Percentiles rank a stretch among this genome's conserved stretches.
Conservation (phyloP, 352 stramenopile genomes). For the Phytophthora quininea region DNA sequence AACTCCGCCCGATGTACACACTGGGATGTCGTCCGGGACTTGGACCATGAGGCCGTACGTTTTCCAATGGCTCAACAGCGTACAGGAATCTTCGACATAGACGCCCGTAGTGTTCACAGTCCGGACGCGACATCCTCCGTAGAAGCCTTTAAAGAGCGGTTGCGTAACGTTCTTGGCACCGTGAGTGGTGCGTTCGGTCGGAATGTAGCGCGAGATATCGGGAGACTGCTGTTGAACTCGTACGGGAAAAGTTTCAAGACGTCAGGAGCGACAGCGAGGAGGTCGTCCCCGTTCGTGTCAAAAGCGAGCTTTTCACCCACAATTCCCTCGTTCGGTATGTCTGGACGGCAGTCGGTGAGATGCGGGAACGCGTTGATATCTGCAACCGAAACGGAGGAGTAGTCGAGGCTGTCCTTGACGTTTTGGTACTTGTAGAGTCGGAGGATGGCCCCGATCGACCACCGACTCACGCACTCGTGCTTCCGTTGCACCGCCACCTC, state of each 20-base stretch:
- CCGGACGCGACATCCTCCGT: slow-evolving; percentile 14
- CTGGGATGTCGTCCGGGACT: slow-evolving; percentile 10
- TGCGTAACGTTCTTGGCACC: slow-evolving; percentile 15
- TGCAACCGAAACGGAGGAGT: slow-evolving; percentile 13
- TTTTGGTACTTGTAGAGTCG: slow-evolving; percentile 22
- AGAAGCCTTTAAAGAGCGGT: slow-evolving; percentile 17
- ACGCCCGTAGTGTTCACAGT: slow-evolving; percentile 7
- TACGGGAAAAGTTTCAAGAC: slow-evolving; percentile 21
- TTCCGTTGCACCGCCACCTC: not conserved
- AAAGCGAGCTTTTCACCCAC: slow-evolving; percentile 8
- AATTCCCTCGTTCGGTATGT: slow-evolving; percentile 13
- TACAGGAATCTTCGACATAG: slow-evolving; percentile 14
- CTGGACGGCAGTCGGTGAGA: slow-evolving; percentile 17
- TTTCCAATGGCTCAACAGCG: slow-evolving; percentile 8
- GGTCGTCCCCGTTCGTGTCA: slow-evolving; percentile 6
- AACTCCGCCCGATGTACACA: slow-evolving; percentile 10
- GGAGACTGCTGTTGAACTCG: slow-evolving; percentile 15
- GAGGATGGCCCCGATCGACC: slow-evolving; percentile 9
- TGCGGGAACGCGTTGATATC: slow-evolving; percentile 15
- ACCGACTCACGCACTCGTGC: slow-evolving; percentile 10
- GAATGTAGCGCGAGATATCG: slow-evolving; percentile 10
- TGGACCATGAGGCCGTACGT: slow-evolving; percentile 17
- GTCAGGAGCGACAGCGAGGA: slow-evolving; percentile 10
- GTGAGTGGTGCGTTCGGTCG: slow-evolving; percentile 17
- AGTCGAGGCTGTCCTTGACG: slow-evolving; percentile 12